Evolutionary conservation across 768 basidiomycete genomes (phyloP), one percentile per base, ranked within the genome.

Genomic region (Agaricus subrufescens): DNA sequence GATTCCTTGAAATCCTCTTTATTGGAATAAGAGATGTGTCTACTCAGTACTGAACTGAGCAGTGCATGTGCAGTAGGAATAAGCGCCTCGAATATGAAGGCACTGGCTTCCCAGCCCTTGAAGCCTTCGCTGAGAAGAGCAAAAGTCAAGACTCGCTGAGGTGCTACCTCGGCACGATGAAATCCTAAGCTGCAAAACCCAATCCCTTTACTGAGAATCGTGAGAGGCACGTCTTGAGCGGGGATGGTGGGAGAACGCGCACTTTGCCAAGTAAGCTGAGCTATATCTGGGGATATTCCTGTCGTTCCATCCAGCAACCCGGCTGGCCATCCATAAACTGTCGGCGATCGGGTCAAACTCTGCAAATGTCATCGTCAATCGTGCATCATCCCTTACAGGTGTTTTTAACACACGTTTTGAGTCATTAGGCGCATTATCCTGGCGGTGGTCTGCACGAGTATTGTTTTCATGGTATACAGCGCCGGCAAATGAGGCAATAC

Each of bases 191-290:
- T 56, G 9, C n/a, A 30, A 27, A 42, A 49, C 31, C 54, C 47
- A 34, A 49, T 46, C 14, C 15, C 47, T n/a, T 42, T 48, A 45
- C 54, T 56, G 29, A 23, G 27, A 27, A 34, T 12, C 3, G n/a
- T 26, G 26, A 31, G 23, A 49, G 9, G 25, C 9, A 39, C 10
- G 3, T n/a, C n/a, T 34, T 8, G 12, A 19, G 15, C 6, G 39
- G 42, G 5, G 19, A 9, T 25, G 34, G 30, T 8, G 25, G 15
- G 14, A 7, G 7, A 49, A 19, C 19, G 19, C 54, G 23, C 40
- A 56, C 54, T 56, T 56, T 38, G 54, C 19, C 27, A 56, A 26
- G 5, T 38, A 30, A 25, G 54, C 54, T 15, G 40, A 56, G 37
- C 49, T 47, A 34, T 43, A 56, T 14, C 29, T 25, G 29, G 15